A percentile compares a stretch with the other conserved stretches of the same genome.
Conservation (phyloP, 225 moss, liverwort and hornwort species). For the Ulota crispa region DNA sequence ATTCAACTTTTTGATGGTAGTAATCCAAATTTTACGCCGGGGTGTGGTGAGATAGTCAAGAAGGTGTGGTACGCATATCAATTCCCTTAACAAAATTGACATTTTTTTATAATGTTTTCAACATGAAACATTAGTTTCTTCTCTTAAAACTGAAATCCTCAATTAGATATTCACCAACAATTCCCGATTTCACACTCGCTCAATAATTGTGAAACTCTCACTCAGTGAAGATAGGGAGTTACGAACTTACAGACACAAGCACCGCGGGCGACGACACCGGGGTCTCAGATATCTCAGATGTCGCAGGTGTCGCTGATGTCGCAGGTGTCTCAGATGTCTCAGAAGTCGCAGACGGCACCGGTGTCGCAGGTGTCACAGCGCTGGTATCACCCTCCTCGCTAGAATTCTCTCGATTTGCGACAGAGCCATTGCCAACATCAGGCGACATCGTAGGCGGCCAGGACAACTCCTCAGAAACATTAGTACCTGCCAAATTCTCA, state of each 20-base stretch:
- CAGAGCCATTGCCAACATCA: background rate
- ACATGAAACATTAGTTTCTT: background rate
- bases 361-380: background rate
- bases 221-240: background rate
- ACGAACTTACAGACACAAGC: slow-evolving; percentile 20
- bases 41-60: too few species aligned
- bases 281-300: too few species aligned
- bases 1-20: too few species aligned
- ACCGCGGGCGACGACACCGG: background rate
- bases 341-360: too few species aligned
- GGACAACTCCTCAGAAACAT: background rate
- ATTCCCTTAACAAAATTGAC: too few species aligned
- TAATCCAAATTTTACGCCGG: too few species aligned
- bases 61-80: too few species aligned
- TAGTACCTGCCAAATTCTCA: background rate
- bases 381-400: background rate
- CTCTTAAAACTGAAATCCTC: background rate
- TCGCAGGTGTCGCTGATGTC: too few species aligned
- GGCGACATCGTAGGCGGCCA: background rate
- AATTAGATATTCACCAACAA: background rate
- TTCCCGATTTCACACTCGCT: too few species aligned
- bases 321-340: too few species aligned
- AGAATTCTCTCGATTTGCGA: background rate
- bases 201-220: background rate
- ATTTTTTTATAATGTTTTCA: too few species aligned